Percentiles rank a stretch among this genome's conserved stretches.
These are phyloP conservation scores for Cenococcum geophilum DNA, from an alignment of 495 filamentous ascomycete genomes.

Conservation along the genomic window DNA sequence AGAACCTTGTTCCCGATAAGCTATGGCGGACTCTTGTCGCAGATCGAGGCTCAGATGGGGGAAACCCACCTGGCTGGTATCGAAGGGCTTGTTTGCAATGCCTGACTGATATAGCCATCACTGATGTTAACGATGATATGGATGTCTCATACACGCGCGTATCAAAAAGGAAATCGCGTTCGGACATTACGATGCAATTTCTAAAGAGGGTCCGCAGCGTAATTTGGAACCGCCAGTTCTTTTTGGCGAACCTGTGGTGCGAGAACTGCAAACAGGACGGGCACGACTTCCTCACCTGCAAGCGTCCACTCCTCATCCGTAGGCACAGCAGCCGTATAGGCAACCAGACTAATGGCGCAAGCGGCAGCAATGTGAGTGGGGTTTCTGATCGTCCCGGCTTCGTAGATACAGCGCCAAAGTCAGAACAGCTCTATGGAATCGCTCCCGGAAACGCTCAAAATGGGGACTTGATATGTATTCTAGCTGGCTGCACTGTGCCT, in stretches of 20 bases:
- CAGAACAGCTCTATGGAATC: slow-evolving; percentile 9
- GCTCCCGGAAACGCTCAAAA: slow-evolving; percentile 5
- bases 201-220: slow-evolving; percentile 38
- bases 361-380: no score
- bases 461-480: slow-evolving; percentile 29
- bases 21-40: slow-evolving; percentile 43
- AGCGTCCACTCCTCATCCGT: no score
- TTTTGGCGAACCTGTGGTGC: slow-evolving; percentile 9
- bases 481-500: slow-evolving; percentile 32
- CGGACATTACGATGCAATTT: slow-evolving; percentile 32
- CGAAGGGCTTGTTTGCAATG: slow-evolving; percentile 21
- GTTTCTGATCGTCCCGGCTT: no score
- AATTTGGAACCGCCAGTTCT: slow-evolving; percentile 36
- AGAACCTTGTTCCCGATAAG: slow-evolving; percentile 32
- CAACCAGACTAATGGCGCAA: no score
- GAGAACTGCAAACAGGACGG: neutral
- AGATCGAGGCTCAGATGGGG: slow-evolving; percentile 30
- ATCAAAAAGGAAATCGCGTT: slow-evolving; percentile 15
- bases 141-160: slow-evolving; percentile 12
- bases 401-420: no score
- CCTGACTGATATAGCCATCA: slow-evolving; percentile 29
- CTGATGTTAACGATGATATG: slow-evolving; percentile 32
- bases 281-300: no score
- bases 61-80: slow-evolving; percentile 36
- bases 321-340: no score